Percentiles rank a stretch among this genome's conserved stretches.
Conservation (phyloP, 2,329 filamentous ascomycete species). For the Biscogniauxia sp. region DNA sequence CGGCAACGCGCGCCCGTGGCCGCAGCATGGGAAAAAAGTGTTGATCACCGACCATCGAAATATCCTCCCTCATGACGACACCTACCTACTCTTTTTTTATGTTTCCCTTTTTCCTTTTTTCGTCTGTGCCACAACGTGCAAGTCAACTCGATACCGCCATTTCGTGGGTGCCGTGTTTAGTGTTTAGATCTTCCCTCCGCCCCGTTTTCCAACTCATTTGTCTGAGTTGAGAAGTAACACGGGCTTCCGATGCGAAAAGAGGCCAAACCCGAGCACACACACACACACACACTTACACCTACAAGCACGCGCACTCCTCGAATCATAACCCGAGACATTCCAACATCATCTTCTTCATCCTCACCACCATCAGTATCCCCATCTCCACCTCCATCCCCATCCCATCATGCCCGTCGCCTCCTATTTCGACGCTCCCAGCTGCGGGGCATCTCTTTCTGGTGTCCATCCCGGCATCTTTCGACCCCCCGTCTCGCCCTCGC, state of each 20-base stretch:
- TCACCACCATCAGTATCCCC: slow-evolving; percentile 13
- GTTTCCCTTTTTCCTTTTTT: too few relatives aligned
- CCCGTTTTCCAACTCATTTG: background rate
- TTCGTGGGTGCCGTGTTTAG: background rate
- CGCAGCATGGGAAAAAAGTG: too few relatives aligned
- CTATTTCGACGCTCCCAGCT: slow-evolving; percentile 31
- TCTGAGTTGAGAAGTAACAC: too few relatives aligned
- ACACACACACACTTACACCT: too few relatives aligned
- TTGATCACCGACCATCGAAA: background rate
- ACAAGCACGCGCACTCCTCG: too few relatives aligned
- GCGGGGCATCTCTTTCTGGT: slow-evolving; percentile 26
- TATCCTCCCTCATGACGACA: background rate
- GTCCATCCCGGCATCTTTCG: slow-evolving; percentile 47
- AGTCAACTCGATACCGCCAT: background rate
- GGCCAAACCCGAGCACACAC: too few relatives aligned
- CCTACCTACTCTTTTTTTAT: background rate
- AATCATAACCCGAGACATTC: too few relatives aligned
- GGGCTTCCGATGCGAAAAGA: too few relatives aligned
- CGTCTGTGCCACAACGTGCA: too few relatives aligned
- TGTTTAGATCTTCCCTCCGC: background rate
- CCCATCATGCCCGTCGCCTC: slow-evolving; percentile 35
- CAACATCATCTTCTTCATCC: too few relatives aligned
- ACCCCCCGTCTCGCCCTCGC: slow-evolving; percentile 42
- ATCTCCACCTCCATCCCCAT: slow-evolving; percentile 12
- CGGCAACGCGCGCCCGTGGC: slow-evolving; percentile 16